Evolutionary conservation across 1,284 basidiomycete species (phyloP), one percentile per base, ranked within the genome.

Genomic region (Trichosporon coremiiforme): DNA sequence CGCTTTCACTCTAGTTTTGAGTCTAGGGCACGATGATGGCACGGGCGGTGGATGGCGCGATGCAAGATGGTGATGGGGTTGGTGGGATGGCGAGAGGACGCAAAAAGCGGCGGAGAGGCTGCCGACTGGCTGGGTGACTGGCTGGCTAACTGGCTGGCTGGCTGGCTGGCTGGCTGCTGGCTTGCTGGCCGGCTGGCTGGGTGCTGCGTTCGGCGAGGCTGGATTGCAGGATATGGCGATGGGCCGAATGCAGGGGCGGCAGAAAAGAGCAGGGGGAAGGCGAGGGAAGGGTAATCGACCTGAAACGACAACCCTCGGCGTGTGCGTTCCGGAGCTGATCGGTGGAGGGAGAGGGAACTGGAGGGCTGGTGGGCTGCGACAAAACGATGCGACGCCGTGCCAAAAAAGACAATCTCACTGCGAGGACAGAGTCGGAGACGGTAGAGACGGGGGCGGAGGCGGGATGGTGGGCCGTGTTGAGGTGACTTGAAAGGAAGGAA

Each of bases 311-410:
- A 53, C 50, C 50, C 50, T 53, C 50, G 50, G 50, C 50, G 50
- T 53, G 50, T 53, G 50, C 50, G 50, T 53, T 53, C 50, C 50
- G 50, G 50, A 53, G 50, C 22, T 53, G 50, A 53, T 53, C 50
- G 20, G 50, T 25, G 50, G 50, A 25, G 20, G 50, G 50, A n/a
- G n/a, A 22, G 50, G 50, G 50, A 7, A 20, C 50, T 22, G 50
- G 20, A 20, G 20, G 10, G 20, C 47, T 8, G 50, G 7, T 20
- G 50, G 4, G n/a, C 22, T 22, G 47, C 6, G 50, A 53, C 20
- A 12, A 12, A 6, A 2, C 50, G 50, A 22, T 22, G 20, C 20
- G 50, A 17, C 7, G 50, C 50, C 50, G 50, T 25, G 25, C 25
- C 25, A 45, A 15, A 4, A 2, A 12, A 4, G 41, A n/a, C 15